A percentile compares a stretch with the other conserved stretches of the same genome.
Evolutionary conservation across 179 eudicot species (phyloP).

Genomic region (Beta corolliflora): DNA sequence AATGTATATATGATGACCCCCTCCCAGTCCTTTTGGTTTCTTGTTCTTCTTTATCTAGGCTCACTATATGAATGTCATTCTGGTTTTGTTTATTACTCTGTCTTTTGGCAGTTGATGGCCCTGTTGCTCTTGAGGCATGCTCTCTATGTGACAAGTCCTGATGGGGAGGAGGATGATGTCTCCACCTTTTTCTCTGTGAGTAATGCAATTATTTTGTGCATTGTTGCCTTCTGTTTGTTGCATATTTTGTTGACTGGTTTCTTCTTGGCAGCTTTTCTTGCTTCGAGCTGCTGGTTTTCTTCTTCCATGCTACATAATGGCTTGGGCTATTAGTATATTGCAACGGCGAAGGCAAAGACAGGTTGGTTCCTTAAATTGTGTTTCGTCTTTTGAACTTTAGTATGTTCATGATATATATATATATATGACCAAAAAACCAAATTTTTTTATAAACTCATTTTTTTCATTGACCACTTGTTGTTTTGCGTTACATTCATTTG

Average conservation of each 20-base stretch:
- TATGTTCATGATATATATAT: too few species aligned
- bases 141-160: constrained; percentile 56
- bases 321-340: constrained; percentile 76
- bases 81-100: constrained; percentile 7
- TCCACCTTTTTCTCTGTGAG: constrained; percentile 84
- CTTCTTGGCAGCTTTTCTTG: constrained; percentile 63
- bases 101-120: constrained; percentile 66
- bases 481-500: too few species aligned
- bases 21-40: not conserved
- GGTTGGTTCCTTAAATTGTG: constrained; percentile 36
- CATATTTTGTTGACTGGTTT: constrained; percentile 18
- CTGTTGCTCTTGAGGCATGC: constrained; percentile 87
- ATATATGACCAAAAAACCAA: too few species aligned
- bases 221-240: not conserved
- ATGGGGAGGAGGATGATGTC: constrained; percentile 70
- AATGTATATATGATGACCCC: not conserved
- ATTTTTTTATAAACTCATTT: too few species aligned
- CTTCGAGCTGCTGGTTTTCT: constrained; percentile 80
- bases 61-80: not conserved
- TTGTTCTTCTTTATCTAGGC: not conserved
- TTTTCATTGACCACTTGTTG: too few species aligned
- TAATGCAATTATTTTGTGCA: constrained; percentile 13
- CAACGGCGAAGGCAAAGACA: constrained; percentile 78
- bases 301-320: constrained; percentile 71
- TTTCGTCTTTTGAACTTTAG: too few species aligned